A percentile compares a stretch with the other conserved stretches of the same genome.
Evolutionary conservation across 495 filamentous ascomycete genomes (phyloP).

Genomic region (Venustampulla echinocandica): DNA sequence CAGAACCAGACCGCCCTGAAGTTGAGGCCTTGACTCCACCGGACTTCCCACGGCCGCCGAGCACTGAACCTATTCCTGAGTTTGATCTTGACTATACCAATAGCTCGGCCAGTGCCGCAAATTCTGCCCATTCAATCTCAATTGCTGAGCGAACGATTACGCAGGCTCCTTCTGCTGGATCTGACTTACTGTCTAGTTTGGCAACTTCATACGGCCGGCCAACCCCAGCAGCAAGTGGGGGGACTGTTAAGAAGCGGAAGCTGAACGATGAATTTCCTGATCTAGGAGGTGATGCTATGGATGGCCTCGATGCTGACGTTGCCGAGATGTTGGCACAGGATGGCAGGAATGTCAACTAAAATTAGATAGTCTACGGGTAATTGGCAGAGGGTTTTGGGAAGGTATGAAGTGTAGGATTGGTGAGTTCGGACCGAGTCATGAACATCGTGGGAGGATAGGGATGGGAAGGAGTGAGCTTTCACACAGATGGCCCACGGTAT

Average conservation of each 20-base stretch:
- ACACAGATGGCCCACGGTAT: too few species aligned
- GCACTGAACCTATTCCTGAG: constrained; percentile 18
- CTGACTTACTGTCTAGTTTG: constrained; percentile 44
- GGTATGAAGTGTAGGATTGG: neutral
- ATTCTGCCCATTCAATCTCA: constrained; percentile 10
- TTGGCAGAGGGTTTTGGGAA: neutral
- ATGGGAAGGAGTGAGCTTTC: too few species aligned
- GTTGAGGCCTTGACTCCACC: constrained; percentile 81
- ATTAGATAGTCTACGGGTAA: neutral
- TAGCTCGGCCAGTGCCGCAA: constrained; percentile 3
- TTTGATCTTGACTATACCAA: constrained; percentile 27
- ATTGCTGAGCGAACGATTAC: constrained; percentile 12
- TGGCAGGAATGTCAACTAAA: constrained; percentile 8
- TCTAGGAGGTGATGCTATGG: constrained; percentile 55
- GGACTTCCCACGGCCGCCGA: constrained; percentile 32
- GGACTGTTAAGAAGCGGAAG: constrained; percentile 63
- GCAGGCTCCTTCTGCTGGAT: constrained; percentile 32
- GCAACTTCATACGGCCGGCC: constrained; percentile 33
- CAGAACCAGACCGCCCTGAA: constrained; percentile 58
- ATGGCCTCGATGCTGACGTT: constrained; percentile 74
- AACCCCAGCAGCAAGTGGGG: constrained; percentile 30
- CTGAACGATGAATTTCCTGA: constrained; percentile 62
- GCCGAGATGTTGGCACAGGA: constrained; percentile 63
- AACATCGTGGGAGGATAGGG: too few species aligned
- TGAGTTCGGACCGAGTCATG: too few species aligned